Conservation (phyloP, 2,329 filamentous ascomycete genomes). For the Harringtonia lauricola region DNA sequence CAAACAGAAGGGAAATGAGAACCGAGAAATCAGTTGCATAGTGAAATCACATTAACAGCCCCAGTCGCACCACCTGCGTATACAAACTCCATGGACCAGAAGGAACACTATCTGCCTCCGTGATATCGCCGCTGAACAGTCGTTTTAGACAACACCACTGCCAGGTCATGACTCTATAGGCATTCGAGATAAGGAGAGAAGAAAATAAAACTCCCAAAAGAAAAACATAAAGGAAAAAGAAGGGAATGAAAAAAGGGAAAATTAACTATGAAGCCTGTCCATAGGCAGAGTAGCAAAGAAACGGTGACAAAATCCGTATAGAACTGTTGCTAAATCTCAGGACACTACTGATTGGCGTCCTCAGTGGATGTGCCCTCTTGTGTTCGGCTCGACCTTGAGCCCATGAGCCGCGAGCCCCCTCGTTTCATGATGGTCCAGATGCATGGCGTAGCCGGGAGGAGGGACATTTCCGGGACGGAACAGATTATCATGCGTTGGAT, state of each 20-base stretch:
- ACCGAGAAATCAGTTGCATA: neutral
- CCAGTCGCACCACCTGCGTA: neutral
- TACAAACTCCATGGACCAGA: neutral
- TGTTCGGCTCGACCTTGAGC: constrained; percentile 11
- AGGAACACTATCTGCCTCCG: neutral
- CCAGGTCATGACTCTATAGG: neutral
- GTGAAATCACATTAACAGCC: neutral
- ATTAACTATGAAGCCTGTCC: neutral
- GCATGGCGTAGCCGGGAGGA: constrained; percentile 12
- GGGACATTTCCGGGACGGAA: constrained; percentile 15
- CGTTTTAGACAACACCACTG: neutral
- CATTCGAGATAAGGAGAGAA: constrained; percentile 2
- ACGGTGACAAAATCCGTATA: neutral
- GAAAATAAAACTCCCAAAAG: neutral
- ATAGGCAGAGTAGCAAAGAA: neutral
- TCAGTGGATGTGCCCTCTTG: constrained; percentile 9
- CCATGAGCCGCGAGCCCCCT: constrained; percentile 7
- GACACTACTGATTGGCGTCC: neutral
- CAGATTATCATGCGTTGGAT: constrained; percentile 15
- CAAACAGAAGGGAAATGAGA: neutral
- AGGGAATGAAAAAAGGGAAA: neutral
- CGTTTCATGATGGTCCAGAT: constrained; percentile 10
- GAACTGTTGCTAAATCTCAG: too few relatives aligned
- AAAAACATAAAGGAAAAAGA: neutral
- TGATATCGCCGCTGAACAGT: neutral